Evolutionary conservation across 1,139 yeast genomes (phyloP).

Genomic region (Lodderomyces parapsilosis): DNA sequence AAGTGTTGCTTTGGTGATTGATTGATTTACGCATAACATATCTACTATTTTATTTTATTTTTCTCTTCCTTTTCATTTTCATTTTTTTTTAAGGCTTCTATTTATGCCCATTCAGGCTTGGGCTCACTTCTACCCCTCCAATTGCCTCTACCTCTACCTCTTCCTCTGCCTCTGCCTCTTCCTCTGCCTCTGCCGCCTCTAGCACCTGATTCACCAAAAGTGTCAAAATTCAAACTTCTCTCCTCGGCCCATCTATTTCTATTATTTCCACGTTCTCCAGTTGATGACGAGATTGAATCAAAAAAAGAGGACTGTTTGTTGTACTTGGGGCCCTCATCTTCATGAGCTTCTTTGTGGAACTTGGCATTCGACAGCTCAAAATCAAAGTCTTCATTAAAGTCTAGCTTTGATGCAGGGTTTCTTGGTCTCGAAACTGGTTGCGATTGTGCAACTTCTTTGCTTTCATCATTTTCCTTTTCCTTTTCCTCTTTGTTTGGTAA

Average conservation of each 20-base stretch:
- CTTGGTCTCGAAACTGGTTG: constrained; percentile 15
- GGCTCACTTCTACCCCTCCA: constrained; percentile 21
- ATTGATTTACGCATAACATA: not conserved
- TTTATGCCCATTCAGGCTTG: constrained; percentile 42
- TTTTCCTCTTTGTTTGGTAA: not conserved
- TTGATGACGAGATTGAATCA: constrained; percentile 69
- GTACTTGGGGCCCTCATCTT: constrained; percentile 35
- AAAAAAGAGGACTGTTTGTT: constrained; percentile 76
- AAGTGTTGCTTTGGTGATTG: not conserved
- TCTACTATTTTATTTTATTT: not conserved
- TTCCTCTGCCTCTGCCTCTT: constrained; percentile 22
- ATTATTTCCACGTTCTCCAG: constrained; percentile 27
- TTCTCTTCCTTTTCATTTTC: not conserved
- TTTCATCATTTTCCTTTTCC: not conserved
- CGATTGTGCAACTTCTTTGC: constrained; percentile 6
- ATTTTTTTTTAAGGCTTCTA: not conserved
- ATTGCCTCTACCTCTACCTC: constrained; percentile 16
- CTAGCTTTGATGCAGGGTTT: constrained; percentile 4
- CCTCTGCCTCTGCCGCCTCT: constrained; percentile 34
- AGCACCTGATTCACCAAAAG: constrained; percentile 59
- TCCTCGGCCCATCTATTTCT: constrained; percentile 58
- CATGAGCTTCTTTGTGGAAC: constrained; percentile 37
- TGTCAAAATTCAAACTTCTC: constrained; percentile 59
- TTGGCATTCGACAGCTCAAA: constrained; percentile 72
- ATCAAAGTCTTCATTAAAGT: constrained; percentile 38